Conservation (phyloP, 78 protist genomes). For the Ministeria vibrans region DNA sequence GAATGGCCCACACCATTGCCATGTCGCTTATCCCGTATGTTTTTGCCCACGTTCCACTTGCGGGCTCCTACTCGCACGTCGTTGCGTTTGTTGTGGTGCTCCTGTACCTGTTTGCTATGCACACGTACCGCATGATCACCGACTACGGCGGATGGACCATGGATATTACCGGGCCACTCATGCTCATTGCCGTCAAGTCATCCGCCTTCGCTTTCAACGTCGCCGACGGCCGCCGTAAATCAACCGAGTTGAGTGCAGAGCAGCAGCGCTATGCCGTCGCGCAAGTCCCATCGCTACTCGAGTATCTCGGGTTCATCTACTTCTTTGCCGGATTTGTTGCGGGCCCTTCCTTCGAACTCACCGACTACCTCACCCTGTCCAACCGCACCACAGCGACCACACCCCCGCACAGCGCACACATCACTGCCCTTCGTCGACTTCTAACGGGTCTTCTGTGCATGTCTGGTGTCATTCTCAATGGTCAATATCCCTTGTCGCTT, state of each 20-base stretch:
- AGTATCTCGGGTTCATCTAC: conserved; percentile 48
- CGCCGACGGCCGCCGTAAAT: conserved; percentile 36
- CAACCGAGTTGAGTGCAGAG: conserved; percentile 25
- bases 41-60: background rate
- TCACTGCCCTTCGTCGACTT: too few relatives aligned
- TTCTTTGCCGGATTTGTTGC: conserved; percentile 58
- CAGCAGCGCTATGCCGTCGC: conserved; percentile 34
- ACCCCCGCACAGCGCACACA: background rate
- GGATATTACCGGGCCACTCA: conserved; percentile 16
- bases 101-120: background rate
- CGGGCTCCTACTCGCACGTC: background rate
- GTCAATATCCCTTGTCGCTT: too few relatives aligned
- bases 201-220: conserved; percentile 55
- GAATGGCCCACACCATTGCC: background rate
- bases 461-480: too few relatives aligned
- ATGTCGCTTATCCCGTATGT: background rate
- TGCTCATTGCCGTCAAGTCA: conserved; percentile 52
- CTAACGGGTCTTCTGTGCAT: too few relatives aligned
- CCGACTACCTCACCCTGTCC: conserved; percentile 41
- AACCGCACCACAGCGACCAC: background rate
- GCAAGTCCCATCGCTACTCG: conserved; percentile 47
- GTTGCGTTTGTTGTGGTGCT: background rate
- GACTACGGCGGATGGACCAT: conserved; percentile 12
- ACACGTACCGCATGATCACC: conserved; percentile 12
- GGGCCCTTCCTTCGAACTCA: conserved; percentile 63